Evolutionary conservation across 2,329 filamentous ascomycete species (phyloP).

Genomic region (Dactylellina parvicollis): DNA sequence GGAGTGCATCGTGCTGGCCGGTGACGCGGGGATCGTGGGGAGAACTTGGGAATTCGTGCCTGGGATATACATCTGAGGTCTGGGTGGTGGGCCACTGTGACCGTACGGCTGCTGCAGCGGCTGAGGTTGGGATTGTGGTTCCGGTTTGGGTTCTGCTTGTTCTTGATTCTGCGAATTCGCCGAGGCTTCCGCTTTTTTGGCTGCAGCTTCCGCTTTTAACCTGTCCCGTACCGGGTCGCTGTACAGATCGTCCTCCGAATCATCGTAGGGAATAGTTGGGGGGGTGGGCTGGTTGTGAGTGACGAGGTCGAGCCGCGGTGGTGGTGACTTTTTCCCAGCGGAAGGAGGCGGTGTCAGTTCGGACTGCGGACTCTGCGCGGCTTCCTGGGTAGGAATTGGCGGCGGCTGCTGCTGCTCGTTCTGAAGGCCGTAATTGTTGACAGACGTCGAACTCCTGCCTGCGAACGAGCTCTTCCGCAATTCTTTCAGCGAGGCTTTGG

Average conservation of each 20-base stretch:
- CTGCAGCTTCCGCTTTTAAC: slow-evolving; percentile 38
- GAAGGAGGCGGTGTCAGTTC: slow-evolving; percentile 48
- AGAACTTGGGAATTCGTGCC: slow-evolving; percentile 50
- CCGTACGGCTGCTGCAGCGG: slow-evolving; percentile 7
- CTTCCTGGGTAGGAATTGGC: slow-evolving; percentile 9
- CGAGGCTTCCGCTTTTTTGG: slow-evolving; percentile 14
- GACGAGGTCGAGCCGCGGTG: slow-evolving; percentile 19
- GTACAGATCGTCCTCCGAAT: slow-evolving; percentile 43
- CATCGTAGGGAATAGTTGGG: slow-evolving; percentile 35
- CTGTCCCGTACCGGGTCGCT: slow-evolving; percentile 44
- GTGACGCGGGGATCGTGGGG: slow-evolving; percentile 44
- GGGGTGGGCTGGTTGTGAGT: slow-evolving; percentile 42
- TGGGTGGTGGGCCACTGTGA: slow-evolving; percentile 30
- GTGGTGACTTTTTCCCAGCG: slow-evolving; percentile 49
- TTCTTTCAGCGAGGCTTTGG: slow-evolving; percentile 39
- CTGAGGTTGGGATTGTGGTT: too few relatives aligned
- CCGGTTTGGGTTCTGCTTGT: too few relatives aligned
- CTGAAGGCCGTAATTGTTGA: slow-evolving; percentile 41
- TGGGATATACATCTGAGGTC: slow-evolving; percentile 47
- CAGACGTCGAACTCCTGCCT: slow-evolving; percentile 39
- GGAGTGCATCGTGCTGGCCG: slow-evolving; percentile 36
- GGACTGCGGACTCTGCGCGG: slow-evolving; percentile 22
- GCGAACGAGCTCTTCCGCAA: slow-evolving; percentile 47
- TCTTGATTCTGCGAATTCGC: neutral
- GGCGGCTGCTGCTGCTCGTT: slow-evolving; percentile 27